Base-by-base conservation (phyloP, 306 rosid species). In the Lablab purpureus region DNA sequence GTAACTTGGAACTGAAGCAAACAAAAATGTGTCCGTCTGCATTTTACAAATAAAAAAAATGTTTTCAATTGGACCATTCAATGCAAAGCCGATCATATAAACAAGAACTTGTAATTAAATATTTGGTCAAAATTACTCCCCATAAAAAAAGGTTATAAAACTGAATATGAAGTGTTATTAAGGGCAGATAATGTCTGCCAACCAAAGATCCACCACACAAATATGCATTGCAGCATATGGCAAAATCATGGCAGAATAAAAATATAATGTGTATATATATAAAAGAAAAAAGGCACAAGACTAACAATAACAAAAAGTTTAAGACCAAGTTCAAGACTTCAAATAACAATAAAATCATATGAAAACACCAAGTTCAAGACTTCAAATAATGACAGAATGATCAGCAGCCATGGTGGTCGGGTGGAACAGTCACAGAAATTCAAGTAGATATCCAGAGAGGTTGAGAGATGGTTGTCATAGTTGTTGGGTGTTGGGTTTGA, bases 1-100 rank as follows among this genome's bases (percentile, higher is more conserved):
- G 51, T 69, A 67, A 68, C 27, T 23, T 62, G 72, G 32, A 28
- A 7, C 43, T 70, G 41, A 82, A 52, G 69, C 37, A 74, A 36
- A 71, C 43, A 40, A 21, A 28, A 15, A 54, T 23, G 23, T 76
- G 67, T 58, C 28, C 30, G 50, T 73, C 74, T n/a, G 36, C 60
- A 60, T 41, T 71, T 71, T 37, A 43, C n/a, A 69, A 22, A 32
- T 11, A 30, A 70, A 85, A 59, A 36, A 65, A 6, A 21, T 23
- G 15, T 25, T 71, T 11, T 43, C 4, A 10, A 60, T 64, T 67
- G 60, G 63, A 47, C 56, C 69, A 67, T 55, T 45, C 21, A 76
- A 59, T 13, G 56, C 68, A 30, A n/a, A 37, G 41, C 40, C 21
- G 28, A 40, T 11, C 40, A 2, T 1, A 3, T 43, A 40, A 56